Conservation (phyloP, 2,329 filamentous ascomycete genomes). For the Fusarium virguliforme region DNA sequence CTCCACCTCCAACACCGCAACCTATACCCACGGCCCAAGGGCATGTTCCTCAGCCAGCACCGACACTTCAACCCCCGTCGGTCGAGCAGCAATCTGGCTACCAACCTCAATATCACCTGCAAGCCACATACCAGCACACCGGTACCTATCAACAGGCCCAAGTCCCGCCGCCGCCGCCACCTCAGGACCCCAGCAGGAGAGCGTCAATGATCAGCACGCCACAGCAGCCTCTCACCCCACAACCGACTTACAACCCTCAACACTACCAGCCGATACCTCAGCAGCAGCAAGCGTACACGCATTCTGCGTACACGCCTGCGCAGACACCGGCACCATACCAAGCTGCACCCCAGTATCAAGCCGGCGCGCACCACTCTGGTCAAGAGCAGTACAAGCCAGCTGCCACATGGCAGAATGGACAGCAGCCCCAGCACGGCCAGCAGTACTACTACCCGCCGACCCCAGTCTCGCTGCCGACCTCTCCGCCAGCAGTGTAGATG, state of each 20-base stretch:
- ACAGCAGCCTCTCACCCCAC: conserved; percentile 11
- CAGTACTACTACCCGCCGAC: conserved; percentile 17
- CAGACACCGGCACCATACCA: conserved; percentile 21
- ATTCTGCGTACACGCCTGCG: fast-evolving
- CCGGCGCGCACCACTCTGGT: conserved; percentile 1
- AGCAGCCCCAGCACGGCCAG: conserved; percentile 14
- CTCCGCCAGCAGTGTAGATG: conserved; percentile 19
- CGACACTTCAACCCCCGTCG: neutral
- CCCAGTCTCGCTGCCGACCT: conserved; percentile 23
- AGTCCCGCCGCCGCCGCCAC: neutral
- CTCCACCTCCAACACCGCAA: neutral
- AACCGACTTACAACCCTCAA: conserved; percentile 35
- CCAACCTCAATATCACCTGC: conserved; percentile 12
- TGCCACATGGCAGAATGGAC: conserved; percentile 13
- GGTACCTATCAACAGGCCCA: neutral
- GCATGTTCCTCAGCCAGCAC: neutral
- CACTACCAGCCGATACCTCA: conserved; percentile 24
- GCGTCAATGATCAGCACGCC: conserved; percentile 2
- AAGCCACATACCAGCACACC: conserved; percentile 13
- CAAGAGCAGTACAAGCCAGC: conserved; percentile 19
- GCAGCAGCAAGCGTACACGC: neutral
- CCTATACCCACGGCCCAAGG: neutral
- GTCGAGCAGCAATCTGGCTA: neutral
- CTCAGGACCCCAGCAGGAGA: conserved; percentile 7
- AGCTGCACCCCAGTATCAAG: neutral